A percentile compares a stretch with the other conserved stretches of the same genome.
Conservation (phyloP, 495 filamentous ascomycete genomes). For the Lasiosphaeriaceae sp. region DNA sequence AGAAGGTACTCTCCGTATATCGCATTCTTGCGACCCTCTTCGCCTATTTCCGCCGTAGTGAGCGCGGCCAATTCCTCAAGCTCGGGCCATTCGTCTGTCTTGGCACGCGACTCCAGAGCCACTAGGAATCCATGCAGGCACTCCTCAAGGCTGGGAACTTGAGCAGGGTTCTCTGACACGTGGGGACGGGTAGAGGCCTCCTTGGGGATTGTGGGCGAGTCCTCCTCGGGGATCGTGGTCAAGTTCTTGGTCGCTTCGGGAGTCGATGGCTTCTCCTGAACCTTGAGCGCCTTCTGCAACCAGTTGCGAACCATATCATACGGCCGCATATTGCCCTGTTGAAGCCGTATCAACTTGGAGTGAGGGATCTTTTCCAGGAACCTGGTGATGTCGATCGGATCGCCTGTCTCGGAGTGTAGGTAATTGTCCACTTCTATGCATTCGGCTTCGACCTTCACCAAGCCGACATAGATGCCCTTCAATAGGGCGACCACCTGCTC, state of each 20-base stretch:
- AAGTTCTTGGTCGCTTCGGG: not conserved
- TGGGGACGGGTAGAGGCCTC: not conserved
- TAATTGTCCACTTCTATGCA: conserved; percentile 64
- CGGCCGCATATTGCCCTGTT: not conserved
- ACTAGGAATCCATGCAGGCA: not conserved
- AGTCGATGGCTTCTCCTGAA: not conserved
- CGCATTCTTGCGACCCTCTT: not conserved
- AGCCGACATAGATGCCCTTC: conserved; percentile 66
- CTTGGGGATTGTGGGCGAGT: not conserved
- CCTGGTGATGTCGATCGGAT: not conserved
- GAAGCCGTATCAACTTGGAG: not conserved
- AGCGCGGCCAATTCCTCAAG: not conserved
- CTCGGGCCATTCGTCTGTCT: not conserved
- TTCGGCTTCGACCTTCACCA: conserved; percentile 73
- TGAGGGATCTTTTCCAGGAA: not conserved
- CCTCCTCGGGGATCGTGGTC: not conserved
- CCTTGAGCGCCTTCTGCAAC: not conserved
- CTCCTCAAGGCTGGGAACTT: not conserved
- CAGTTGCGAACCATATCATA: not conserved
- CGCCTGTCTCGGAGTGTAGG: conserved; percentile 33
- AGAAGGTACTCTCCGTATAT: not conserved
- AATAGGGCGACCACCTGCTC: conserved; percentile 64
- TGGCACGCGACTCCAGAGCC: not conserved
- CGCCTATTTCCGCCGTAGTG: not conserved
- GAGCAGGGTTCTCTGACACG: not conserved